A percentile compares a stretch with the other conserved stretches of the same genome.
These are phyloP conservation scores for Aspergillus carbonarius DNA, from an alignment of 2,329 filamentous ascomycete species.

Conservation along the genomic window DNA sequence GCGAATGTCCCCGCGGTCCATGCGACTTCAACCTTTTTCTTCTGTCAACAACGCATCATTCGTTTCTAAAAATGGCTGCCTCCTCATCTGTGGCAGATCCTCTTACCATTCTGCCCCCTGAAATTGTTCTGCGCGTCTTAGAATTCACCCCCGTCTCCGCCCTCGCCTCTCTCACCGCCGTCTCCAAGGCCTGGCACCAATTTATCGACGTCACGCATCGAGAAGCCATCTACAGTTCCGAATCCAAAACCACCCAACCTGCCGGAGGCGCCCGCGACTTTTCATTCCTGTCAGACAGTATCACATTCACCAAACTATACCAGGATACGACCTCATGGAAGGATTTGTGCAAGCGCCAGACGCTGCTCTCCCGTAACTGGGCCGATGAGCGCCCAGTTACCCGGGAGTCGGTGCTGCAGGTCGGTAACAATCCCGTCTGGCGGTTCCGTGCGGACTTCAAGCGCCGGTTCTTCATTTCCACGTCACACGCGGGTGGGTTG, in stretches of 20 bases:
- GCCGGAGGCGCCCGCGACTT: conserved; percentile 29
- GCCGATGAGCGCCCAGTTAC: conserved; percentile 30
- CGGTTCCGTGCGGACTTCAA: conserved; percentile 49
- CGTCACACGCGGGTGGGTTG: conserved; percentile 46
- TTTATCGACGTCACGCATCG: conserved; percentile 47
- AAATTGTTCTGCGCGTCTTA: conserved; percentile 43
- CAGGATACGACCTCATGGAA: conserved; percentile 43
- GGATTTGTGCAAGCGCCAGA: conserved; percentile 45
- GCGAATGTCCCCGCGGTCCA: neutral
- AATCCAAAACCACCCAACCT: conserved; percentile 35
- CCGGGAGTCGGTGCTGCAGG: conserved; percentile 42
- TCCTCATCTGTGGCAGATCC: conserved; percentile 23
- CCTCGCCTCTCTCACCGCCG: conserved; percentile 37
- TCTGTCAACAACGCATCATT: conserved; percentile 4
- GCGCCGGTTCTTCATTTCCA: conserved; percentile 48
- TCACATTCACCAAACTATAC: conserved; percentile 36
- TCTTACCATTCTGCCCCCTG: conserved; percentile 36
- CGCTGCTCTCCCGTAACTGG: conserved; percentile 43
- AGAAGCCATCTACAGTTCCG: conserved; percentile 43
- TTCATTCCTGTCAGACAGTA: conserved; percentile 25
- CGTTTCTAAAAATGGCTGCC: conserved; percentile 17
- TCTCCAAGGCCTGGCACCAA: conserved; percentile 40
- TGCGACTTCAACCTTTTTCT: conserved; percentile 2
- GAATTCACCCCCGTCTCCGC: conserved; percentile 38
- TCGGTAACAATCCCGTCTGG: conserved; percentile 46